Percentiles rank a stretch among this genome's conserved stretches.
These are phyloP conservation scores for Picocystis salinarum DNA, from an alignment of 139 green algal species.

Conservation along the genomic window DNA sequence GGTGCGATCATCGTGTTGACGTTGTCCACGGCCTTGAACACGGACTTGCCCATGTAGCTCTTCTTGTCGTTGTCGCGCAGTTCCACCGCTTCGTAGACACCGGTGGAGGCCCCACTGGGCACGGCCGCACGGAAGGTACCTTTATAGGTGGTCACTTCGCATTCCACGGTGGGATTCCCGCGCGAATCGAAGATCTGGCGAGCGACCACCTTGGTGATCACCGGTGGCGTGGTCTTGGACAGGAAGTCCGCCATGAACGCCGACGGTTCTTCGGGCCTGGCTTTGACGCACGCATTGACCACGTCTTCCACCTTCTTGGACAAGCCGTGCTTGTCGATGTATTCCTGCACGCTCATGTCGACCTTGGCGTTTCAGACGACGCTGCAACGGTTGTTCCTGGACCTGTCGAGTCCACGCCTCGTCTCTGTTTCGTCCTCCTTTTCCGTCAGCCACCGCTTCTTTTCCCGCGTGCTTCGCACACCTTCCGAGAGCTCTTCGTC, in stretches of 20 bases:
- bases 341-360: slow-evolving; percentile 62
- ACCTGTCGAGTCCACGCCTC: no score
- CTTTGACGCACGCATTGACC: slow-evolving; percentile 78
- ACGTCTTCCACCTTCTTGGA: slow-evolving; percentile 73
- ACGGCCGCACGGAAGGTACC: slow-evolving; percentile 78
- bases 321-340: slow-evolving; percentile 72
- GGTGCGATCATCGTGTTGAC: slow-evolving; percentile 87
- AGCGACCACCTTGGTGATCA: slow-evolving; percentile 67
- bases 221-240: slow-evolving; percentile 6
- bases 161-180: slow-evolving; percentile 93
- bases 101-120: slow-evolving; percentile 80
- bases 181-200: slow-evolving; percentile 92
- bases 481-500: no score
- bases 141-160: slow-evolving; percentile 72
- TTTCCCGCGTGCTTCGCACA: no score
- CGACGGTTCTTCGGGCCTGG: slow-evolving; percentile 70
- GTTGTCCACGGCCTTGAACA: slow-evolving; percentile 83
- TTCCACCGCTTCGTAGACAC: slow-evolving; percentile 94
- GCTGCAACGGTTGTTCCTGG: no score
- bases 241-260: slow-evolving; percentile 54
- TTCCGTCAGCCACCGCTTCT: no score
- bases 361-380: no score
- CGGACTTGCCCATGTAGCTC: slow-evolving; percentile 85
- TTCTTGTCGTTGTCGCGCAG: slow-evolving; percentile 76
- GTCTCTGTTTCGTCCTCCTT: no score